Conservation (phyloP, 2,329 filamentous ascomycete species). For the Fusarium sp. region DNA sequence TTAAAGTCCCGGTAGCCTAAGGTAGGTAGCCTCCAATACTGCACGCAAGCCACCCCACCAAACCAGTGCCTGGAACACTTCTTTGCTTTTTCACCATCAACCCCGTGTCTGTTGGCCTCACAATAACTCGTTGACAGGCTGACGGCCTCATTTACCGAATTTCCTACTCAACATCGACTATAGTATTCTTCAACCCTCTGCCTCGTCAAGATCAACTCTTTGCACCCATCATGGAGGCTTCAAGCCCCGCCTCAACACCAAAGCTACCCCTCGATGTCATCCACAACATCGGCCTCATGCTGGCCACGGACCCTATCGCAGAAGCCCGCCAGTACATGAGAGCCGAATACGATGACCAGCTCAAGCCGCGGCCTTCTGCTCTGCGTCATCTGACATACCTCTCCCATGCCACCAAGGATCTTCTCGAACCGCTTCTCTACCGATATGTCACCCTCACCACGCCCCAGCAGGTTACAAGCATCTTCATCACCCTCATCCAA, state of each 20-base stretch:
- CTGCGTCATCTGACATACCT: constrained; percentile 24
- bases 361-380: neutral
- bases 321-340: neutral
- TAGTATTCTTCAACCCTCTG: neutral
- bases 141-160: neutral
- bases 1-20: neutral
- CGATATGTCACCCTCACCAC: constrained; percentile 23
- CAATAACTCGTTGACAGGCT: neutral
- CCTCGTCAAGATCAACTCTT: neutral
- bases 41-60: neutral
- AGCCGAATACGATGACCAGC: neutral
- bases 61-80: neutral
- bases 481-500: constrained; percentile 26
- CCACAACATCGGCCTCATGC: constrained; percentile 16
- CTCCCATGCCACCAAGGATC: constrained; percentile 21
- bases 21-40: neutral
- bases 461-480: constrained; percentile 14
- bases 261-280: constrained; percentile 29
- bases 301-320: neutral
- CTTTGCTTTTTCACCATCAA: constrained; percentile 11
- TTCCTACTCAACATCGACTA: neutral
- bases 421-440: constrained; percentile 36
- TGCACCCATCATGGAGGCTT: constrained; percentile 8
- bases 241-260: neutral
- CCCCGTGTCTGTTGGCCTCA: neutral